Conservation (phyloP, 2,329 filamentous ascomycete species). For the Colletotrichum gloeosporioides region DNA sequence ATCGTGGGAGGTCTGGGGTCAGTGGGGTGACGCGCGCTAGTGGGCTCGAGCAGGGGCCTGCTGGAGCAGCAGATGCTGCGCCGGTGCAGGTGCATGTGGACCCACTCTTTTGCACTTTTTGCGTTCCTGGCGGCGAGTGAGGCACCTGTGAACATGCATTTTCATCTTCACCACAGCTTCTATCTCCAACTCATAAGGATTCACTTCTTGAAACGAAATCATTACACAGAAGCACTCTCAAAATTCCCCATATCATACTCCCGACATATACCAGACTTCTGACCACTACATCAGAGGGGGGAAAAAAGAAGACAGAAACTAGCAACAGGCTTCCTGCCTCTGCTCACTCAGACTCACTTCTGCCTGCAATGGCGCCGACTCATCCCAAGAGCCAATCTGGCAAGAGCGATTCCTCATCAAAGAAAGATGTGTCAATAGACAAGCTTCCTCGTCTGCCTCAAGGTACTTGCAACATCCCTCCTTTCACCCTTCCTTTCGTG, state of each 20-base stretch:
- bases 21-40: background rate
- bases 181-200: no score
- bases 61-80: background rate
- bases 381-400: background rate
- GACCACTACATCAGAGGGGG: rapidly evolving
- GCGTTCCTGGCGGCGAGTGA: background rate
- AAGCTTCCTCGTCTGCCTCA: constrained; percentile 20
- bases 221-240: no score
- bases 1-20: constrained; percentile 1
- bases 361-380: constrained; percentile 22
- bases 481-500: background rate
- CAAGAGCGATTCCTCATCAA: background rate
- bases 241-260: no score
- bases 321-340: background rate
- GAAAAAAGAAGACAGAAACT: background rate
- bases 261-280: background rate
- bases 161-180: background rate
- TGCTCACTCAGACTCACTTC: background rate
- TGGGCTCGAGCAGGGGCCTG: background rate
- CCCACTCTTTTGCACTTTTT: background rate
- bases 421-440: background rate
- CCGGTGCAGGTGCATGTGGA: background rate
- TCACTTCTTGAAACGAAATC: no score
- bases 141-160: background rate
- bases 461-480: constrained; percentile 22